Conservation (phyloP, 2,329 filamentous ascomycete species). For the Aureobasidium uvarum region DNA sequence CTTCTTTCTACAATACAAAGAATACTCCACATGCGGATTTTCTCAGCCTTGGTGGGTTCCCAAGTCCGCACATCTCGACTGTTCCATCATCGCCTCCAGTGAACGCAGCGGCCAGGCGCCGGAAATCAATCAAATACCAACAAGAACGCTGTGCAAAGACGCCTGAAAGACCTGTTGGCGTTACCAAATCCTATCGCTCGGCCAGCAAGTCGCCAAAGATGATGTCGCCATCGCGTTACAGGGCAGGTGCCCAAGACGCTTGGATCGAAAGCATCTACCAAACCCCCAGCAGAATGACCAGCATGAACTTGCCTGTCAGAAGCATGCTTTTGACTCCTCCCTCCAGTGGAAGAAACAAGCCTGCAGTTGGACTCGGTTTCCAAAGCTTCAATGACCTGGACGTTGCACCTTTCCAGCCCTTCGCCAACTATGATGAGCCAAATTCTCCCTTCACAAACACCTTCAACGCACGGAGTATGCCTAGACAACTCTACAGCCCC, state of each 20-base stretch:
- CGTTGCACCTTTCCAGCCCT: conserved; percentile 2
- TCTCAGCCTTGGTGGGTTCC: conserved; percentile 38
- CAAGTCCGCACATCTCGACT: conserved; percentile 33
- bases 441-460: neutral
- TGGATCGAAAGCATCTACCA: conserved; percentile 14
- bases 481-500: conserved; percentile 18
- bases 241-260: conserved; percentile 21
- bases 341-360: conserved; percentile 11
- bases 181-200: conserved; percentile 9
- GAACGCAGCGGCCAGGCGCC: conserved; percentile 25
- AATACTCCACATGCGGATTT: conserved; percentile 40
- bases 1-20: conserved; percentile 25
- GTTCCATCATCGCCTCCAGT: conserved; percentile 9
- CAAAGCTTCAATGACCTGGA: conserved; percentile 9
- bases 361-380: neutral
- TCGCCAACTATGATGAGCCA: conserved; percentile 3
- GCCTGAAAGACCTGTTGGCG: conserved; percentile 9
- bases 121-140: conserved; percentile 8
- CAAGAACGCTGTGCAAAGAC: neutral
- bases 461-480: neutral
- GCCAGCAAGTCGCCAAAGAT: conserved; percentile 26
- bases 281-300: neutral
- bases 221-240: conserved; percentile 27
- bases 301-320: conserved; percentile 22
- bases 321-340: conserved; percentile 24